Base-by-base conservation (phyloP, 495 filamentous ascomycete genomes). In the Aspergillus bridgeri region DNA sequence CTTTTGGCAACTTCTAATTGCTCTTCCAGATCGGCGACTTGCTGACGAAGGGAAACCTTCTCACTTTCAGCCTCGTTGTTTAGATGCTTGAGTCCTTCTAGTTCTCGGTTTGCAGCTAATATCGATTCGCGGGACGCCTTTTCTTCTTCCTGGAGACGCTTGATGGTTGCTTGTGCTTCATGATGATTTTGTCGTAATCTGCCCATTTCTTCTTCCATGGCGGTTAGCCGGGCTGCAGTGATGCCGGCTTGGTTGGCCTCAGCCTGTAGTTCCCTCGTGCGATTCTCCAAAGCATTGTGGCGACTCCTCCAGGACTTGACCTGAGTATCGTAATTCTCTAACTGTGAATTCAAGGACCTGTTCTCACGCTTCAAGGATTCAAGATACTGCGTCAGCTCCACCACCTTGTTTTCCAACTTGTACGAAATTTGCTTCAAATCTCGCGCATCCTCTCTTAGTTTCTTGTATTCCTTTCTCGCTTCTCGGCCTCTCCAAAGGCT, bases 351-450 rank as follows among this genome's bases (percentile, higher is more conserved):
- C 56, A 98, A 81, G 50, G 84, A 82, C 77, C 93, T 96, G 80
- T 98, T 98, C 71, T 96, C 89, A 46, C 83, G 80, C 78, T 95
- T 96, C 81, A 97, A 86, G 27, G 90, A 86, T 65, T 93, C 92
- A 69, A 98, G 71, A 51, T 88, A 88, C 72, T 99, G 95, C 9
- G 95, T 99, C 63, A 99, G 79, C 75, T 99, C 95, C 53, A 97
- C 90, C 54, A 98, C 94, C 83, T 98, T 98, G 80, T 98, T 97
- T 79, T 98, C 95, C 65, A 98, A 75, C 78, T 95, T 98, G 78
- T 98, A 98, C 15, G 92, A 97, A 61, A 98, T 98, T 71, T 97
- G 91, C 77, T 96, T 96, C 64, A 98, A 83, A 80, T 98, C 94
- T 66, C 95, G 88, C 42, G 94, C 92, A 70, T 98, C 95, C 71